Conservation (phyloP, 257 asterid species). For the Hygrophila difformis region DNA sequence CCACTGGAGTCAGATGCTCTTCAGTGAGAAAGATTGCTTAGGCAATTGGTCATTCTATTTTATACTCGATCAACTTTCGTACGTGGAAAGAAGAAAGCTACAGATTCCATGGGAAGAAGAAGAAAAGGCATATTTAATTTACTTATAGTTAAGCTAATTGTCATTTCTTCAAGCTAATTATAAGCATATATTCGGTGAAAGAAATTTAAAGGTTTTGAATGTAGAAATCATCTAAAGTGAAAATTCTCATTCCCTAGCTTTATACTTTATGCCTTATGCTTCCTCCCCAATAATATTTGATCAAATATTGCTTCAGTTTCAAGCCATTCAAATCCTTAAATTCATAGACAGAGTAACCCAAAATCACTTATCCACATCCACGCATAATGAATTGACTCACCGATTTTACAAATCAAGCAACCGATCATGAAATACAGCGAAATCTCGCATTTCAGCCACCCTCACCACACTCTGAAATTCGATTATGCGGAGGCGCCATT, state of each 20-base stretch:
- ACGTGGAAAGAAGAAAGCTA: conserved; percentile 7
- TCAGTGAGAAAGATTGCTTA: too few relatives aligned
- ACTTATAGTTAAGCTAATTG: conserved; percentile 16
- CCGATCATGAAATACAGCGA: conserved; percentile 56
- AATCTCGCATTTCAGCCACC: conserved; percentile 72
- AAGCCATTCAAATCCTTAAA: too few relatives aligned
- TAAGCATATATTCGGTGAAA: conserved; percentile 1
- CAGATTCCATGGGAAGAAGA: not conserved
- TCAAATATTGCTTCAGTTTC: too few relatives aligned
- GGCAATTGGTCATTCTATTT: conserved; percentile 20
- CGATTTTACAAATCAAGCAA: too few relatives aligned
- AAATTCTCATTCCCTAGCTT: conserved; percentile 17
- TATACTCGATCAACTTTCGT: not conserved
- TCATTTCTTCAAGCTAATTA: conserved; percentile 7
- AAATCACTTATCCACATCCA: too few relatives aligned
- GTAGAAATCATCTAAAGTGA: conserved; percentile 18
- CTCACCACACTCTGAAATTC: conserved; percentile 45
- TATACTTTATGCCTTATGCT: too few relatives aligned
- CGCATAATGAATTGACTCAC: too few relatives aligned
- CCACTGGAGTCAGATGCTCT: too few relatives aligned
- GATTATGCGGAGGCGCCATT: conserved; percentile 60
- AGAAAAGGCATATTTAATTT: conserved; percentile 14
- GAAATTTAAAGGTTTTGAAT: conserved; percentile 2
- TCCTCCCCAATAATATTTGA: not conserved
- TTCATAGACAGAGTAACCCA: too few relatives aligned